A percentile compares a stretch with the other conserved stretches of the same genome.
Conservation (phyloP, 106 monocot genomes). For the Chionographis japonica region DNA sequence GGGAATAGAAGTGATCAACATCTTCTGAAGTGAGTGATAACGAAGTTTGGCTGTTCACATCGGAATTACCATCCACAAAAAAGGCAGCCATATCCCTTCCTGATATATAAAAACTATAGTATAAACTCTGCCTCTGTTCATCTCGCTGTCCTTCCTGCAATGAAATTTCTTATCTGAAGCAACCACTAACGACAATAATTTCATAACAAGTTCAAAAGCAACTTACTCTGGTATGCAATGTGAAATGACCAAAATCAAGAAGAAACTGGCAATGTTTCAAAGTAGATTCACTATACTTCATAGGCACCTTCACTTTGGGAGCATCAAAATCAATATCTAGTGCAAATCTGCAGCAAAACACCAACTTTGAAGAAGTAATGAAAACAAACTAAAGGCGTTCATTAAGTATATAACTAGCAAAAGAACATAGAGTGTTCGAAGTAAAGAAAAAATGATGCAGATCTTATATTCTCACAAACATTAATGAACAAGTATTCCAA, state of each 20-base stretch:
- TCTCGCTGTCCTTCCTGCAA: slow-evolving; percentile 63
- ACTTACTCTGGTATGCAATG: slow-evolving; percentile 77
- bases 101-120: slow-evolving; percentile 82
- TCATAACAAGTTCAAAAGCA: slow-evolving; percentile 5
- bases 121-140: slow-evolving; percentile 70
- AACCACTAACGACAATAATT: neutral
- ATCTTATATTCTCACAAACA: too few species aligned
- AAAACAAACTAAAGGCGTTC: neutral
- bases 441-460: too few species aligned
- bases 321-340: slow-evolving; percentile 99
- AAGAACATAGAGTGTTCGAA: neutral
- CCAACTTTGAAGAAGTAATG: neutral
- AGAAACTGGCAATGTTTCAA: slow-evolving; percentile 52
- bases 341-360: slow-evolving; percentile 56
- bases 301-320: slow-evolving; percentile 86
- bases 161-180: neutral
- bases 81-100: slow-evolving; percentile 92
- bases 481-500: too few species aligned
- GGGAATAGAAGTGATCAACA: slow-evolving; percentile 46
- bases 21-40: neutral
- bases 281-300: slow-evolving; percentile 25
- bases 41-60: slow-evolving; percentile 15
- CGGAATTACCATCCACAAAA: slow-evolving; percentile 43
- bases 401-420: neutral
- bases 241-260: slow-evolving; percentile 97